Evolutionary conservation across 2,329 filamentous ascomycete genomes (phyloP).

Genomic region (Fusarium circinatum): DNA sequence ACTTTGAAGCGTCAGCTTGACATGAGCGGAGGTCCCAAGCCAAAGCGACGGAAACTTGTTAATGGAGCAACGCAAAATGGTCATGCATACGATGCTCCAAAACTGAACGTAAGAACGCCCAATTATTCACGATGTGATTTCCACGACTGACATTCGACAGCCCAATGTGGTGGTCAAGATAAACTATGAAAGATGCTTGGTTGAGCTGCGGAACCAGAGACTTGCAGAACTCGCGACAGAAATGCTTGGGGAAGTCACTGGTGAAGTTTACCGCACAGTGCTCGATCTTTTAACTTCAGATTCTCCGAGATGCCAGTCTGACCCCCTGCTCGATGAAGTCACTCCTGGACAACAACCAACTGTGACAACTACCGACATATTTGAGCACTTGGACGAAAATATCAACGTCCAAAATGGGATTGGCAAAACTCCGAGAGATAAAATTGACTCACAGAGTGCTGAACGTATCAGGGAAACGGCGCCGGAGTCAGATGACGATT

Average conservation of each 20-base stretch:
- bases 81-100: constrained; percentile 54
- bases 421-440: constrained; percentile 62
- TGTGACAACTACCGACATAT: constrained; percentile 67
- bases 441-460: constrained; percentile 57
- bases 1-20: constrained; percentile 63
- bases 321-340: constrained; percentile 55
- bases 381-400: constrained; percentile 61
- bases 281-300: constrained; percentile 77
- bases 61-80: constrained; percentile 54
- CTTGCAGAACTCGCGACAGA: constrained; percentile 79
- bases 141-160: constrained; percentile 57
- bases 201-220: constrained; percentile 82
- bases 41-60: constrained; percentile 66
- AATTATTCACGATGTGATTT: not conserved
- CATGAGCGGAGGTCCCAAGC: constrained; percentile 50
- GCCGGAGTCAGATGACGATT: constrained; percentile 49
- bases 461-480: constrained; percentile 59
- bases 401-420: constrained; percentile 67
- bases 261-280: constrained; percentile 79
- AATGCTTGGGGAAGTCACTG: constrained; percentile 77
- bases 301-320: constrained; percentile 72
- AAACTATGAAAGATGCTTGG: constrained; percentile 85
- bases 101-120: constrained; percentile 63
- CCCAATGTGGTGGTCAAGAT: constrained; percentile 78
- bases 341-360: constrained; percentile 45